Conservation (phyloP, 2,329 filamentous ascomycete genomes). For the Verticillium tricorpus region DNA sequence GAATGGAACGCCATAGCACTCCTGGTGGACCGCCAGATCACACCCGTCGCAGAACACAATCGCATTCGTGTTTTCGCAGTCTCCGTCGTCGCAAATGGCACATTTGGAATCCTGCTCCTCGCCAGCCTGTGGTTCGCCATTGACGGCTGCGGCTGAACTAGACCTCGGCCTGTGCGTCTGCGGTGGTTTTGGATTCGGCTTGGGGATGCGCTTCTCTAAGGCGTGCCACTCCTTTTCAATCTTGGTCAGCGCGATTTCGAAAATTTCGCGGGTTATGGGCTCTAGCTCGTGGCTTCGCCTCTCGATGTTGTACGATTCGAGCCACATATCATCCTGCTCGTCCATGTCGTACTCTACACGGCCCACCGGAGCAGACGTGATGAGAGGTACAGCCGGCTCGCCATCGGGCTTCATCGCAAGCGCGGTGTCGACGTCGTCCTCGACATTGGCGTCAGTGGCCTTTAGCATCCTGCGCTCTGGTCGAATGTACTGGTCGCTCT, state of each 20-base stretch:
- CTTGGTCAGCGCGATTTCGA: constrained; percentile 97
- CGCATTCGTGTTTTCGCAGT: constrained; percentile 98
- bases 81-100: constrained; percentile 97
- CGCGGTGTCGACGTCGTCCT: constrained; percentile 52
- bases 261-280: constrained; percentile 84
- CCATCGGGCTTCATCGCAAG: constrained; percentile 47
- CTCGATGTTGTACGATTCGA: constrained; percentile 76
- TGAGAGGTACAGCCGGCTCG: constrained; percentile 40
- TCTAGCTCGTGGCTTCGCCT: constrained; percentile 72
- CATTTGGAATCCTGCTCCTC: constrained; percentile 98
- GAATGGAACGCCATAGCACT: constrained; percentile 97
- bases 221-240: constrained; percentile 99
- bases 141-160: constrained; percentile 90
- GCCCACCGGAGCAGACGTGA: constrained; percentile 53
- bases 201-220: constrained; percentile 92
- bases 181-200: constrained; percentile 92
- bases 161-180: constrained; percentile 91
- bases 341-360: constrained; percentile 99
- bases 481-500: constrained; percentile 82
- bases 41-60: constrained; percentile 99
- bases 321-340: constrained; percentile 96
- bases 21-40: constrained; percentile 94
- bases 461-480: constrained; percentile 70
- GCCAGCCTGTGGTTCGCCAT: constrained; percentile 80
- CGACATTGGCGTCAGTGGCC: constrained; percentile 52